These are phyloP conservation scores for Papilionanthe hybrid DNA, from an alignment of 116 monocot species.

Conservation along the genomic window DNA sequence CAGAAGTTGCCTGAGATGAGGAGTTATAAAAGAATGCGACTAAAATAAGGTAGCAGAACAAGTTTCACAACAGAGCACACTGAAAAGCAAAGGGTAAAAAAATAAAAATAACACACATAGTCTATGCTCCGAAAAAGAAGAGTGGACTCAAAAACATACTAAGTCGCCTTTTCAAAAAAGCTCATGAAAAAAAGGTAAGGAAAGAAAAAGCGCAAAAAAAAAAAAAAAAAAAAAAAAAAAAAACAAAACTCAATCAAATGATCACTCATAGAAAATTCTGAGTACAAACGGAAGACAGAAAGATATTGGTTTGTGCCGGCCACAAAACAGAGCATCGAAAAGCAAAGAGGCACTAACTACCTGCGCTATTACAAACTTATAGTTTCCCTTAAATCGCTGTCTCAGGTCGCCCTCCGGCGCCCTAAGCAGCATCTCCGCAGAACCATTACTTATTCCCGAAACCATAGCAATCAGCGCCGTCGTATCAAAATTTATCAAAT, in stretches of 20 bases:
- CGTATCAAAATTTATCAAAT: conserved; percentile 84
- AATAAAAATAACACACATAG: neutral
- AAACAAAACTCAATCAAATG: too few relatives aligned
- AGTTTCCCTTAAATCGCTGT: conserved; percentile 73
- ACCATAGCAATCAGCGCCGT: conserved; percentile 87
- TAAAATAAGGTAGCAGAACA: neutral
- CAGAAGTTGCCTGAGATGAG: conserved; percentile 54
- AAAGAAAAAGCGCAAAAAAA: too few relatives aligned
- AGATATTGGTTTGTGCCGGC: too few relatives aligned
- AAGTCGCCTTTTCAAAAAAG: neutral
- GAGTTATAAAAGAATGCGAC: neutral
- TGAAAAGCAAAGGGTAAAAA: neutral
- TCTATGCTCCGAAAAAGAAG: neutral
- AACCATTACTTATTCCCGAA: conserved; percentile 89
- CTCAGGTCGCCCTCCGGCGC: conserved; percentile 35
- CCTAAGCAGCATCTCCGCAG: conserved; percentile 33
- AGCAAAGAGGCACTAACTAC: conserved; percentile 15
- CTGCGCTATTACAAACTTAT: conserved; percentile 79
- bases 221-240: too few relatives aligned
- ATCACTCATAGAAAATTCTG: too few relatives aligned
- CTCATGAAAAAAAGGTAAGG: too few relatives aligned
- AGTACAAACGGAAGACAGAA: too few relatives aligned
- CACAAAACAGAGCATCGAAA: neutral
- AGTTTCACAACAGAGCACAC: neutral
- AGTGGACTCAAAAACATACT: neutral